Conservation (phyloP, 73 alveolate species). For the Paramecium biaurelia region DNA sequence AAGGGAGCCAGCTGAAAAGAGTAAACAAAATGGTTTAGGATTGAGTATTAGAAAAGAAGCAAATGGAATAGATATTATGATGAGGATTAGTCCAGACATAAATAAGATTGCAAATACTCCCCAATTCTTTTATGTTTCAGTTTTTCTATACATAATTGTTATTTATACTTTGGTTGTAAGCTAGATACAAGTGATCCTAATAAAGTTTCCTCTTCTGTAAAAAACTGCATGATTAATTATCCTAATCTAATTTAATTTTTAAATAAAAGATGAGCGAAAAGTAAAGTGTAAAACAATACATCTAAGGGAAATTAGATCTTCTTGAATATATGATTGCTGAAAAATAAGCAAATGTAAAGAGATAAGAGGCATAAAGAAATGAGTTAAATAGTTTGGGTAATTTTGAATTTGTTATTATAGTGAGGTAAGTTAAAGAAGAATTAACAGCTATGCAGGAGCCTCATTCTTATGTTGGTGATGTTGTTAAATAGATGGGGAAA, state of each 20-base stretch:
- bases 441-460: conserved; percentile 88
- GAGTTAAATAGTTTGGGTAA: conserved; percentile 89
- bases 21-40: conserved; percentile 37
- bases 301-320: conserved; percentile 83
- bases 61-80: conserved; percentile 17
- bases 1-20: not conserved
- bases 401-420: conserved; percentile 34
- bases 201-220: not conserved
- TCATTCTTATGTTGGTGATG: conserved; percentile 98
- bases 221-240: not conserved
- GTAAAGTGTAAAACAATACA: not conserved
- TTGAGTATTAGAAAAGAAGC: not conserved
- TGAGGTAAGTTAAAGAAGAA: conserved; percentile 91
- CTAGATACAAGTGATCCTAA: not conserved
- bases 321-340: conserved; percentile 82
- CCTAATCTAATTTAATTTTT: not conserved
- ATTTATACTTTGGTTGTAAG: not conserved
- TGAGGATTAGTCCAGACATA: not conserved
- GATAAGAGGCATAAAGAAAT: conserved; percentile 98
- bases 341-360: conserved; percentile 81
- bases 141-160: not conserved
- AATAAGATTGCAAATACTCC: not conserved
- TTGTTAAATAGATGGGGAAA: conserved; percentile 92
- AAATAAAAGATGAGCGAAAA: not conserved
- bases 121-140: not conserved